Evolutionary conservation across 2,329 filamentous ascomycete genomes (phyloP), one percentile per base, ranked within the genome.

Genomic region (Madurella fahalii): DNA sequence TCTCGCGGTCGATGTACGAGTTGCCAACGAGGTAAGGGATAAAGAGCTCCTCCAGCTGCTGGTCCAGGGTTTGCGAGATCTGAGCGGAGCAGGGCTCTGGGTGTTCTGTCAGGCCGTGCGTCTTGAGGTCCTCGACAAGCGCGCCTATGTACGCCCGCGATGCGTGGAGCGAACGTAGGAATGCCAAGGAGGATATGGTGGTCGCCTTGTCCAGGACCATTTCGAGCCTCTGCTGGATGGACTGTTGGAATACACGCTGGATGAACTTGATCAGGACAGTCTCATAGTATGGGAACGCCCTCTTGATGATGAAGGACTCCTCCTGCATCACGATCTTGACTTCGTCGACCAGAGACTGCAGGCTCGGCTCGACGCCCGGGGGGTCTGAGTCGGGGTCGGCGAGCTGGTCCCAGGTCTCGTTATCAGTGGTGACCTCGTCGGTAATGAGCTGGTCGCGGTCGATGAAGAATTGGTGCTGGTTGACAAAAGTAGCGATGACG

Each of bases 401-500:
- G 50, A 99, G 78, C 62, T 87, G 86, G 54, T 97, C 93, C 92
- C 93, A 96, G 2, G 84, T 86, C 58, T 90, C 83, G 54, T 79
- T 81, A 63, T 94, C 89, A 12, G 83, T 81, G 2, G 80, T 81
- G 15, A 95, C 83, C 68, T 96, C 92, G 65, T 96, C 92, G 0
- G 87, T 88, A 47, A 96, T 86, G 54, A 99, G 77, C 69, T 97
- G 93, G 62, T 91, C 94, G 25, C 92, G 82, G 68, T 97, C 94
- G 67, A 99, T 96, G 74, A 99, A 99, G 79, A 99, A 99, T 67
- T 96, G 91, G 72, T 99, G 95, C 70, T 99, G 94, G 68, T 99
- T 99, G 67, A 99, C 93, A 70, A 97, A 99, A 11, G 93, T 80
- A 13, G 90, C 93, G 71, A 96, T 95, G 56, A 97, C 94, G 68